phyloP scores from a whole-genome alignment of 805 yeast genomes.

The Isabelozyma rhagii region DNA sequence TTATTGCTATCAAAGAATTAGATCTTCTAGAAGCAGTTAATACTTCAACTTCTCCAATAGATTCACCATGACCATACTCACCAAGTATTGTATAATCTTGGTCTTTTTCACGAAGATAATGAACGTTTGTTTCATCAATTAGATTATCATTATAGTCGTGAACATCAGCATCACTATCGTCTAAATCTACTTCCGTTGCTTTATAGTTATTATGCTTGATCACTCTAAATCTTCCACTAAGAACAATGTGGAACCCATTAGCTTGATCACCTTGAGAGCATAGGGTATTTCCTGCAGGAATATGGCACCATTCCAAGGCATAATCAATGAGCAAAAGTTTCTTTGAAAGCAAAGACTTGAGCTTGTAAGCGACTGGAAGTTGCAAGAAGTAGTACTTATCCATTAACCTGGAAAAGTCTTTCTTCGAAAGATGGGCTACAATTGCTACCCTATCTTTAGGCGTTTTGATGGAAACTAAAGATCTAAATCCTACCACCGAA shows the following conservation, averaged over 20 bases:
- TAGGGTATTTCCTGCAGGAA: conserved; percentile 78
- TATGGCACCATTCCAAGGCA: conserved; percentile 92
- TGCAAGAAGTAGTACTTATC: conserved; percentile 77
- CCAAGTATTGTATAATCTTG: conserved; percentile 45
- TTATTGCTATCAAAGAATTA: conserved; percentile 72
- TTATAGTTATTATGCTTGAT: conserved; percentile 30
- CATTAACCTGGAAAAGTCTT: conserved; percentile 58
- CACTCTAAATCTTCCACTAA: conserved; percentile 84
- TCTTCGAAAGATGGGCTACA: conserved; percentile 64
- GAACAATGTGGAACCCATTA: conserved; percentile 83
- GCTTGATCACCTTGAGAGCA: conserved; percentile 84
- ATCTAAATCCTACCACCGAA: conserved; percentile 71
- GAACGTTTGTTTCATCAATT: conserved; percentile 16
- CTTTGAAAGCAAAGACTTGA: conserved; percentile 64
- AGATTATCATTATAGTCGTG: conserved; percentile 10
- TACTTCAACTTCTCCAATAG: conserved; percentile 94
- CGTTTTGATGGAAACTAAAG: conserved; percentile 70
- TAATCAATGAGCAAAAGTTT: conserved; percentile 76
- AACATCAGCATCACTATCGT: conserved; percentile 4
- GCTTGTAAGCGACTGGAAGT: conserved; percentile 70
- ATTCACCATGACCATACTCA: conserved; percentile 92
- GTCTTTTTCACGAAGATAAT: conserved; percentile 5
- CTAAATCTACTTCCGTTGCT: conserved; percentile 7
- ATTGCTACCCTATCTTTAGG: conserved; percentile 55
- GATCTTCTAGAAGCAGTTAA: conserved; percentile 73